These are phyloP conservation scores for Eleusine coracana DNA, from an alignment of 176 grass and related monocot genomes.

Conservation along the genomic window DNA sequence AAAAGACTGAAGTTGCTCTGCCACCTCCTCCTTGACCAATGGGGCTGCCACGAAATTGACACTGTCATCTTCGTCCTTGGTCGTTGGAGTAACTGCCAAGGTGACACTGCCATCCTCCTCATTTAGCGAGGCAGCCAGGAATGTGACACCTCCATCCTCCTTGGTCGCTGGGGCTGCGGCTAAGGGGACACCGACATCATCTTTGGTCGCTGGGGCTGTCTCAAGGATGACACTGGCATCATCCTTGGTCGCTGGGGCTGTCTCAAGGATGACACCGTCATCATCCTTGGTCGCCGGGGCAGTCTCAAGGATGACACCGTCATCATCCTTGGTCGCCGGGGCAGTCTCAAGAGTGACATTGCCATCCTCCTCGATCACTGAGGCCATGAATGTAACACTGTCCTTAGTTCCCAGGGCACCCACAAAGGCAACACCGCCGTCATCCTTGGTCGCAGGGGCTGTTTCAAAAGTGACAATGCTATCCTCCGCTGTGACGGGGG, in stretches of 20 bases:
- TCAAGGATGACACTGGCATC: background rate
- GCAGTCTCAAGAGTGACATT: background rate
- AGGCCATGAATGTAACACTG: background rate
- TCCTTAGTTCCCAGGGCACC: background rate
- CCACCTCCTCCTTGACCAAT: background rate
- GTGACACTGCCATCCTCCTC: background rate
- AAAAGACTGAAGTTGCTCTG: slow-evolving; percentile 24
- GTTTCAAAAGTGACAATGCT: background rate
- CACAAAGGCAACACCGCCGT: background rate
- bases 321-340: background rate
- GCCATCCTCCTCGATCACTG: background rate
- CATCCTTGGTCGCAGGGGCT: background rate
- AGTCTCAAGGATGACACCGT: background rate
- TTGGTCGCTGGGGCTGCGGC: background rate
- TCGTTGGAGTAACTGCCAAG: background rate
- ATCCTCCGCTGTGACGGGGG: slow-evolving; percentile 3
- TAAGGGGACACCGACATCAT: background rate
- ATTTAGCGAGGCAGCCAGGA: background rate
- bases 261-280: background rate
- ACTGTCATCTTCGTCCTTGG: slow-evolving; percentile 13
- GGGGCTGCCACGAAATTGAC: background rate
- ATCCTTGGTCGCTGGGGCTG: background rate
- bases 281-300: background rate
- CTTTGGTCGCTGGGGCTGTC: background rate
- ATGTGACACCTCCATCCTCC: slow-evolving; percentile 10